Conservation (phyloP, 345 rosid species). For the Hypericum perforatum region DNA sequence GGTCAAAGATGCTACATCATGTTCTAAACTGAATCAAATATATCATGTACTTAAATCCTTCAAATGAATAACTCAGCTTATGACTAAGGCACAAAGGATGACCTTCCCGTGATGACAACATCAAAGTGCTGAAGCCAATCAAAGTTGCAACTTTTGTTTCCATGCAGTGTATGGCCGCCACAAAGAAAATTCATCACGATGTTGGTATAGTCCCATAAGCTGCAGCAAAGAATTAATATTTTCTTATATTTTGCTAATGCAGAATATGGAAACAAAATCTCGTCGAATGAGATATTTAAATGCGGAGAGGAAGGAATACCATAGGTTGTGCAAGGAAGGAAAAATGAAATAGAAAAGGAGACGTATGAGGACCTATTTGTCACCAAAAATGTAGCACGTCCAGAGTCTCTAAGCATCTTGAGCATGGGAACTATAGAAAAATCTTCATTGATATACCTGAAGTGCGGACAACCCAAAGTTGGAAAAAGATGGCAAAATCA, state of each 20-base stretch:
- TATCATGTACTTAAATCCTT: too few relatives aligned
- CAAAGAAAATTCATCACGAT: conserved; percentile 95
- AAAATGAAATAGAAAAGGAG: background rate
- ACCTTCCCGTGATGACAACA: conserved; percentile 97
- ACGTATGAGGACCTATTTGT: conserved; percentile 62
- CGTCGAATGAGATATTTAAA: background rate
- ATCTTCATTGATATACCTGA: conserved; percentile 85
- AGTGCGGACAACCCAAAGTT: background rate
- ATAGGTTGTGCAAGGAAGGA: background rate
- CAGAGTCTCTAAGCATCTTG: conserved; percentile 83
- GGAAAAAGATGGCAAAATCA: background rate
- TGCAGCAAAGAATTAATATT: conserved; percentile 33
- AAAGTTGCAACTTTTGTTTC: conserved; percentile 39
- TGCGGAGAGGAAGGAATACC: background rate
- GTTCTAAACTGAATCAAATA: too few relatives aligned
- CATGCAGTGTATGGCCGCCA: conserved; percentile 31
- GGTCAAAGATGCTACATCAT: conserved; percentile 3
- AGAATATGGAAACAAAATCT: background rate
- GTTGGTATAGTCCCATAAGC: conserved; percentile 97
- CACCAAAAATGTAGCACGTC: conserved; percentile 92
- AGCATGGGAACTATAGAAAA: conserved; percentile 65
- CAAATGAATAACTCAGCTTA: background rate
- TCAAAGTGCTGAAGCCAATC: conserved; percentile 93
- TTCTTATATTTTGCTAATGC: background rate
- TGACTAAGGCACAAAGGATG: conserved; percentile 7